These are phyloP conservation scores for Pseudogymnoascus sp. DNA, from an alignment of 2,329 filamentous ascomycete species.

Conservation along the genomic window DNA sequence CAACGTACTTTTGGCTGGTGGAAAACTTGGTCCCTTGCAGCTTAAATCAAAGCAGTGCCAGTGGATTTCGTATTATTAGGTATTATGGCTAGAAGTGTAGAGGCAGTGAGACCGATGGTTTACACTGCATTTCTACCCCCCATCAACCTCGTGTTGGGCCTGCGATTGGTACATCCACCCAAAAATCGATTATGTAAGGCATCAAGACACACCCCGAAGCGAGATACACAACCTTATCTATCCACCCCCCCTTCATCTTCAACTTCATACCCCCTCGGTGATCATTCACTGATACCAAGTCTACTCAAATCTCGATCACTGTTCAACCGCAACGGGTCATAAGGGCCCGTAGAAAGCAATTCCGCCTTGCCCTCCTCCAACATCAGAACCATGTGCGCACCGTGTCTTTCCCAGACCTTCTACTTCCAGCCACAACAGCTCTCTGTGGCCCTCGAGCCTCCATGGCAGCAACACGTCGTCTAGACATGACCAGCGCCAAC, in stretches of 20 bases:
- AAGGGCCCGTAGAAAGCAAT: constrained; percentile 21
- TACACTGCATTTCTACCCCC: neutral
- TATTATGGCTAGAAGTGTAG: neutral
- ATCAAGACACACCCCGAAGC: neutral
- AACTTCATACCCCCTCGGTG: neutral
- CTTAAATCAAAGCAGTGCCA: neutral
- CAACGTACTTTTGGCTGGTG: neutral
- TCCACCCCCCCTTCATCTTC: neutral
- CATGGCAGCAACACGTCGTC: constrained; percentile 13
- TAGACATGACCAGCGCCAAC: neutral
- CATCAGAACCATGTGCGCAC: constrained; percentile 5
- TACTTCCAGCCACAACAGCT: constrained; percentile 15
- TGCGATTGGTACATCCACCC: neutral
- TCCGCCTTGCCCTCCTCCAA: constrained; percentile 17
- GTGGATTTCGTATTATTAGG: neutral
- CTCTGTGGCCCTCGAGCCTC: constrained; percentile 13
- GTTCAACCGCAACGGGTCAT: constrained; percentile 22
- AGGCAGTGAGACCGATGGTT: neutral
- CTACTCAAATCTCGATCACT: neutral
- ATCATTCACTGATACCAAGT: neutral
- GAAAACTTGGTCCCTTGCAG: neutral
- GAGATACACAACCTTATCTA: neutral
- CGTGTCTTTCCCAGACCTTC: constrained; percentile 3
- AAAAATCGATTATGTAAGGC: neutral
- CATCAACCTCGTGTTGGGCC: neutral